Evolutionary conservation across 2,329 filamentous ascomycete species (phyloP).

Genomic region (Aspergillus brasiliensis): DNA sequence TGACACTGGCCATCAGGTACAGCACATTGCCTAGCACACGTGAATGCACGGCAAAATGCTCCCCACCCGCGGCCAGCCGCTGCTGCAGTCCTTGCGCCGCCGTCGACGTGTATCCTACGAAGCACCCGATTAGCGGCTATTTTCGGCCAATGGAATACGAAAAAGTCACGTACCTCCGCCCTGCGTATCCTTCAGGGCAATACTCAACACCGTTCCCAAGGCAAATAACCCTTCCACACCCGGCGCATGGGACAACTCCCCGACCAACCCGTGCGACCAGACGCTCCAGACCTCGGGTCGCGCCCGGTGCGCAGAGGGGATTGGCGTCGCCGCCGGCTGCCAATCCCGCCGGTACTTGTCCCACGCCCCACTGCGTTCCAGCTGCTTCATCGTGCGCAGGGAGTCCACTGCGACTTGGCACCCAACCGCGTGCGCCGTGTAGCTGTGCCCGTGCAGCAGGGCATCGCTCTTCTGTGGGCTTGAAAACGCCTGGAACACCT

Average conservation of each 20-base stretch:
- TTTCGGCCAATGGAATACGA: slow-evolving; percentile 4
- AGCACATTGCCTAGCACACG: slow-evolving; percentile 63
- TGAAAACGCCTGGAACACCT: slow-evolving; percentile 71
- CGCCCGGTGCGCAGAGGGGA: not conserved
- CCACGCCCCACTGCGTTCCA: slow-evolving; percentile 63
- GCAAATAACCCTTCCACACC: slow-evolving; percentile 69
- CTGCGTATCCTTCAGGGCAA: slow-evolving; percentile 56
- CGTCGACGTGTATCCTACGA: slow-evolving; percentile 58
- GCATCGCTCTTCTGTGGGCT: slow-evolving; percentile 76
- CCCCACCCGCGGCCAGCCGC: slow-evolving; percentile 44
- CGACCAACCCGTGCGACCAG: slow-evolving; percentile 66
- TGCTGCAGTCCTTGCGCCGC: slow-evolving; percentile 57
- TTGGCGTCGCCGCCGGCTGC: slow-evolving; percentile 23
- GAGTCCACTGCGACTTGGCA: slow-evolving; percentile 76
- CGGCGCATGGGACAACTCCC: slow-evolving; percentile 57
- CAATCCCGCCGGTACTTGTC: slow-evolving; percentile 56
- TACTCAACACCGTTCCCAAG: slow-evolving; percentile 72
- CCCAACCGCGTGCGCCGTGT: slow-evolving; percentile 80
- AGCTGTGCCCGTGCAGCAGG: slow-evolving; percentile 80
- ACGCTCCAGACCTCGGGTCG: slow-evolving; percentile 62
- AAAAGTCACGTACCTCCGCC: slow-evolving; percentile 44
- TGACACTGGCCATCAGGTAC: slow-evolving; percentile 63
- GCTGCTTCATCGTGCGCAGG: slow-evolving; percentile 59
- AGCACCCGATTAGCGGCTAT: slow-evolving; percentile 19
- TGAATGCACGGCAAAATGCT: slow-evolving; percentile 56